Base-by-base conservation (phyloP, 768 basidiomycete species). In the Tulasnella sp. region DNA sequence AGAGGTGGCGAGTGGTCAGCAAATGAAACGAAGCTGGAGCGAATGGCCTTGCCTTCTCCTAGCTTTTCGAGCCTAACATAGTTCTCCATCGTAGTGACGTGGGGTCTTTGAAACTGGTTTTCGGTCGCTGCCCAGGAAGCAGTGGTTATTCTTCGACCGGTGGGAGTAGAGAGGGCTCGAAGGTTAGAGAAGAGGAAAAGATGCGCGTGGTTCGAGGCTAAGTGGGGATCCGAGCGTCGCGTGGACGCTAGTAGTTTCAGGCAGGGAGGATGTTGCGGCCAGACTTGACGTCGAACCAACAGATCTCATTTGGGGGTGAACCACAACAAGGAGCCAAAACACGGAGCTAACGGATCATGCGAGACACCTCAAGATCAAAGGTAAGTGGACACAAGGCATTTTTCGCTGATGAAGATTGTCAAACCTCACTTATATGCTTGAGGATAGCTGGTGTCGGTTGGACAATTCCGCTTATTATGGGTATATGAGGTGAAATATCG, bases 1-100 rank as follows among this genome's bases (percentile, higher is more conserved):
- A 8, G 60, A 28, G 60, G n/a, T 20, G 14, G 31, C 28, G 64
- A 69, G 34, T 20, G 34, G 28, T 69, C 64, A 69, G 64, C 64
- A 37, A 20, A 28, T 31, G 11, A 34, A 5, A 28, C 18, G 28
- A 69, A 16, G 37, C 22, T 41, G n/a, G n/a, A 14, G 14, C 12
- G 8, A 6, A 3, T 40, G 34, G 72, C 93, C 95, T 88, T 88
- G 97, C 97, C 88, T 84, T 89, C 88, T 77, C 88, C 97, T 84
- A 98, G 91, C 93, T 98, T 98, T 89, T 98, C 97, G 83, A 98
- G 92, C 90, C 97, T 98, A 82, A 95, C 93, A 87, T 98, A 98
- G 84, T 97, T 97, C 81, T 85, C 85, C 81, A 87, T 85, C 34
- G 34, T 40, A 3, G 46, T 28, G 3, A 28, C 48, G n/a, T 9